These are phyloP conservation scores for Fusarium nelsonii DNA, from an alignment of 2,329 filamentous ascomycete species.

Conservation along the genomic window DNA sequence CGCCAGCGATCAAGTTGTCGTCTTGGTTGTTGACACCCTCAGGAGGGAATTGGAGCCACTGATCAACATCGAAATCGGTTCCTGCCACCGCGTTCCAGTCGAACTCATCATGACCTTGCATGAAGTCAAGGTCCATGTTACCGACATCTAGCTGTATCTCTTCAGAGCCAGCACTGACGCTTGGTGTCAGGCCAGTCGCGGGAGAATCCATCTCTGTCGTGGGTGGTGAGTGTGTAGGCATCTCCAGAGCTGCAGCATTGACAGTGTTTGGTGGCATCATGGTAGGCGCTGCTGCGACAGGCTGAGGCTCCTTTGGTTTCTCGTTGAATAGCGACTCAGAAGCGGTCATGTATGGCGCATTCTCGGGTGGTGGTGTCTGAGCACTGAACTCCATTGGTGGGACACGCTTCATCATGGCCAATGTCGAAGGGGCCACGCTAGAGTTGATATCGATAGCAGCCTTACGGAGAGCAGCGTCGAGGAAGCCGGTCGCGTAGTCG, in stretches of 20 bases:
- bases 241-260: slow-evolving; percentile 53
- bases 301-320: slow-evolving; percentile 44
- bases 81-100: slow-evolving; percentile 67
- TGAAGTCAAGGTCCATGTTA: slow-evolving; percentile 61
- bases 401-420: slow-evolving; percentile 54
- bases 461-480: slow-evolving; percentile 92
- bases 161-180: slow-evolving; percentile 60
- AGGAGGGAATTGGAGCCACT: slow-evolving; percentile 69
- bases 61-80: slow-evolving; percentile 68
- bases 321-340: slow-evolving; percentile 56
- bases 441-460: slow-evolving; percentile 78
- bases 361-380: slow-evolving; percentile 68
- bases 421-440: slow-evolving; percentile 51
- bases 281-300: slow-evolving; percentile 27
- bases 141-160: slow-evolving; percentile 53
- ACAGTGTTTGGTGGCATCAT: slow-evolving; percentile 56
- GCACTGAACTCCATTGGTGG: slow-evolving; percentile 55
- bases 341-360: slow-evolving; percentile 58
- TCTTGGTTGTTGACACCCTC: slow-evolving; percentile 59
- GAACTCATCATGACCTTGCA: slow-evolving; percentile 62
- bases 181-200: slow-evolving; percentile 58
- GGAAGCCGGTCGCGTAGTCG: slow-evolving; percentile 94
- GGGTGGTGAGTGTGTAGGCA: slow-evolving; percentile 58
- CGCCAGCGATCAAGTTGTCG: slow-evolving; percentile 53
- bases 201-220: slow-evolving; percentile 59